A percentile compares a stretch with the other conserved stretches of the same genome.
Evolutionary conservation across 129 eudicot genomes (phyloP).

Genomic region (Pittosporum tobira): DNA sequence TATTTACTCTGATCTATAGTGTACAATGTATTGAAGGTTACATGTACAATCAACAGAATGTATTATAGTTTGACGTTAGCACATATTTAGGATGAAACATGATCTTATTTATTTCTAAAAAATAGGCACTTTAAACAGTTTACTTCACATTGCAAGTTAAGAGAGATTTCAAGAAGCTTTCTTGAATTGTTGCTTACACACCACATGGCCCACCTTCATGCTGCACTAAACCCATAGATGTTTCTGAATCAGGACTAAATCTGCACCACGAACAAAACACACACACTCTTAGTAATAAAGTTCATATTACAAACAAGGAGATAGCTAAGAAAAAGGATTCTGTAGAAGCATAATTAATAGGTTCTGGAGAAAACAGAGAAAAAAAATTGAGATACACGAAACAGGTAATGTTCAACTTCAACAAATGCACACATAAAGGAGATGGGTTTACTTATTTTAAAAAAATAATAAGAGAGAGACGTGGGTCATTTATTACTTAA

Average conservation of each 20-base stretch:
- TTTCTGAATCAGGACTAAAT: slow-evolving; percentile 94
- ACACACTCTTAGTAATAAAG: too few species aligned
- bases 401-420: neutral
- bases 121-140: neutral
- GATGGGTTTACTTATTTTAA: too few species aligned
- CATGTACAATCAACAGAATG: neutral
- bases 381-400: neutral
- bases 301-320: too few species aligned
- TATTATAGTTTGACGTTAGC: neutral
- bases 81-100: neutral
- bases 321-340: too few species aligned
- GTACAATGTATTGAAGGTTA: too few species aligned
- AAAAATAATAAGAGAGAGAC: too few species aligned
- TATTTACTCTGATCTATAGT: too few species aligned
- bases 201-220: slow-evolving; percentile 99
- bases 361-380: too few species aligned
- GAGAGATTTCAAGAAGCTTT: slow-evolving; percentile 33
- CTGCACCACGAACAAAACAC: slow-evolving; percentile 24
- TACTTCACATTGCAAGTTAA: slow-evolving; percentile 8
- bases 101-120: neutral
- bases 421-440: neutral
- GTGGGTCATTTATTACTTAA: neutral
- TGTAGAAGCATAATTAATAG: too few species aligned
- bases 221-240: slow-evolving; percentile 98
- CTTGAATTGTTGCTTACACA: slow-evolving; percentile 93